Base-by-base conservation (phyloP, 139 green algal species). In the Chlorokybus atmophyticus region DNA sequence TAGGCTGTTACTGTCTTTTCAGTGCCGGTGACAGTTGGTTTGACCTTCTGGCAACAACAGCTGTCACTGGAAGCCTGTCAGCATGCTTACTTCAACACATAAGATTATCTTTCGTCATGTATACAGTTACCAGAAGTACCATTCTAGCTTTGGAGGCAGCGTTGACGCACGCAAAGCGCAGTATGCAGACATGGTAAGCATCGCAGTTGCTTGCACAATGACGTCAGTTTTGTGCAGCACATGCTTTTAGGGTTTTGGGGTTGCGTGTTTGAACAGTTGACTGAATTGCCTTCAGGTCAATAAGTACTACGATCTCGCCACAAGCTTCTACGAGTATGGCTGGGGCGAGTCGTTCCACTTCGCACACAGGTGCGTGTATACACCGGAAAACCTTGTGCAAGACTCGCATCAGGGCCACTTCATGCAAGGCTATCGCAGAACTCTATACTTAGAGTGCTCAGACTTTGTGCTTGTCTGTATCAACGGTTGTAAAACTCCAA, bases 321-420 rank as follows among this genome's bases (percentile, higher is more conserved):
- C 75, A 14, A 74, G 58, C 25, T 82, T 82, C 59, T 82, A 82
- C 68, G 75, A 82, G 52, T 80, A 79, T 50, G 79, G 77, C 10
- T 87, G 80, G 80, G 78, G 80, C 21, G 67, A 82, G 23, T 81
- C 69, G 3, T 87, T 87, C 66, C 80, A 87, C 62, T 87, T 87
- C 63, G 78, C 73, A 2, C 75, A 82, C 62, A 59, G 77, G 35
- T 72, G 10, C 10, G 38, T 44, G 14, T 44, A 14, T 44, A n/a
- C n/a, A n/a, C n/a, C n/a, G n/a, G n/a, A n/a, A n/a, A n/a, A n/a
- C n/a, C n/a, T n/a, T n/a, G n/a, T n/a, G n/a, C n/a, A n/a, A n/a
- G n/a, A n/a, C n/a, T n/a, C n/a, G n/a, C n/a, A n/a, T n/a, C n/a
- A n/a, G n/a, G n/a, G n/a, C n/a, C n/a, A n/a, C n/a, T n/a, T n/a